These are phyloP conservation scores for Zygosaccharomyces pseudobailii DNA, from an alignment of 1,139 yeast genomes.

Conservation along the genomic window DNA sequence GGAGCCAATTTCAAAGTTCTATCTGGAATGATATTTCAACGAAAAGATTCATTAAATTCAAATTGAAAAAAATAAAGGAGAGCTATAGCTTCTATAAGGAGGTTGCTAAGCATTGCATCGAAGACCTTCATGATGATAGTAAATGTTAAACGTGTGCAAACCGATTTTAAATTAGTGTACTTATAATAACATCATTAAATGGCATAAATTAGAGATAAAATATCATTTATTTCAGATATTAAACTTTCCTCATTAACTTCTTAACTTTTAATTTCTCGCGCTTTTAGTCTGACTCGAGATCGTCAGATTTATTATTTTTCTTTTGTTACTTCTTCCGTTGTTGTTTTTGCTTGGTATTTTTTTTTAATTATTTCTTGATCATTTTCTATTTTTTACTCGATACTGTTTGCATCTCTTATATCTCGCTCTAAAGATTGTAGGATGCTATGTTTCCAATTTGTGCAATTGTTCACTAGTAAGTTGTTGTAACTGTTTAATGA, in stretches of 20 bases:
- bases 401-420: too few relatives aligned
- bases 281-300: neutral
- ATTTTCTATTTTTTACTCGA: too few relatives aligned
- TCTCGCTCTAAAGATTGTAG: neutral
- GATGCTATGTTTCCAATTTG: neutral
- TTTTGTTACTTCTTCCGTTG: too few relatives aligned
- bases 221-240: neutral
- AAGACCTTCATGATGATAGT: conserved; percentile 14
- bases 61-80: conserved; percentile 15
- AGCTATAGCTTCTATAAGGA: conserved; percentile 17
- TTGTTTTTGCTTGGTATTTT: too few relatives aligned
- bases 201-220: neutral
- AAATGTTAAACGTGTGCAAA: neutral
- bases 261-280: too few relatives aligned
- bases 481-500: conserved; percentile 14
- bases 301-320: neutral
- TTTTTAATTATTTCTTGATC: too few relatives aligned
- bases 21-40: conserved; percentile 18
- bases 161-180: neutral
- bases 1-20: conserved; percentile 9
- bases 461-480: conserved; percentile 4
- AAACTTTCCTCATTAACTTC: neutral
- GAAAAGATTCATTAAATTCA: conserved; percentile 18
- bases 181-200: neutral
- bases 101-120: conserved; percentile 20